phyloP scores from a whole-genome alignment of 1,139 yeast species.

The Saccharomyces hybrid region DNA sequence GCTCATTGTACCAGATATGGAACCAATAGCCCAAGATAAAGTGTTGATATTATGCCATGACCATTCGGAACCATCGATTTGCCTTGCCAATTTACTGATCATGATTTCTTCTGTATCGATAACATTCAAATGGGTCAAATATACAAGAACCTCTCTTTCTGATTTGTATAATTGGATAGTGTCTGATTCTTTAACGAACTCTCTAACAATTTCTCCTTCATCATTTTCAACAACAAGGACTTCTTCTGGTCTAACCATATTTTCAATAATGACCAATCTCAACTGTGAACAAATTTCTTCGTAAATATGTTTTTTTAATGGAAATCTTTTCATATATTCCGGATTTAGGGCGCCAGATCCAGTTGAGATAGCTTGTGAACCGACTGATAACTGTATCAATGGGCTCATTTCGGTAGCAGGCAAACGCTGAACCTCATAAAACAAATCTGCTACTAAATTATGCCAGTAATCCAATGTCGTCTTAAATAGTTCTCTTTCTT shows the following conservation, averaged over 20 bases:
- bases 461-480: slow-evolving; percentile 95
- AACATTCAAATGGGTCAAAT: slow-evolving; percentile 90
- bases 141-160: slow-evolving; percentile 92
- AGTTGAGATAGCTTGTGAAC: slow-evolving; percentile 42
- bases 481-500: slow-evolving; percentile 92
- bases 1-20: slow-evolving; percentile 97
- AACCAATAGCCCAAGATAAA: slow-evolving; percentile 98
- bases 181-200: slow-evolving; percentile 93
- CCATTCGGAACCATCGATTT: slow-evolving; percentile 96
- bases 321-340: slow-evolving; percentile 61
- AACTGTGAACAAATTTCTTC: slow-evolving; percentile 67
- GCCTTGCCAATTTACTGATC: slow-evolving; percentile 85
- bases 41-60: slow-evolving; percentile 98
- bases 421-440: slow-evolving; percentile 74
- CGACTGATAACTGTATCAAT: slow-evolving; percentile 60
- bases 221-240: slow-evolving; percentile 94
- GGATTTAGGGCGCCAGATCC: slow-evolving; percentile 86
- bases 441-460: slow-evolving; percentile 69
- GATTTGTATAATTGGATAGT: slow-evolving; percentile 92
- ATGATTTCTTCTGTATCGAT: slow-evolving; percentile 89
- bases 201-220: slow-evolving; percentile 98
- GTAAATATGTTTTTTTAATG: slow-evolving; percentile 81
- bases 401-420: slow-evolving; percentile 62
- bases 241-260: slow-evolving; percentile 98
- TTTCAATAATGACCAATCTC: slow-evolving; percentile 86